Base-by-base conservation (phyloP, 192 early-diverging fungal species). In the Dimargaris verticillata region DNA sequence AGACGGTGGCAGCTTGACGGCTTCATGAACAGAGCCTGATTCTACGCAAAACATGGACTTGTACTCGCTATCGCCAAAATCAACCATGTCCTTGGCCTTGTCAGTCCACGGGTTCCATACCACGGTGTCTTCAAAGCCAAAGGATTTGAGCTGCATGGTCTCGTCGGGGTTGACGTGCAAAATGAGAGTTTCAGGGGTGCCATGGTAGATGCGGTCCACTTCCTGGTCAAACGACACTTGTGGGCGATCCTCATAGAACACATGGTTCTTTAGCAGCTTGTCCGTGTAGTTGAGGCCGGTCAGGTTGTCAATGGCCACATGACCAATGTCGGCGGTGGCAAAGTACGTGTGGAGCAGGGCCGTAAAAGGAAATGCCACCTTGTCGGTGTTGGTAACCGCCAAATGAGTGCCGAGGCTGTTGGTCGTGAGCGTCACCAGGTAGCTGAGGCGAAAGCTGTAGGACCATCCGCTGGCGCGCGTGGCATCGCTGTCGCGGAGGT, bases 101-200 rank as follows among this genome's bases (percentile, higher is more conserved):
- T 88, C 88, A 17, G 77, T 76, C 95, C 95, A 98, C 9, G 92
- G 91, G 63, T 98, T 98, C 95, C 95, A 98, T 29, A 95, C 84
- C 43, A 95, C 88, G 64, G 70, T 62, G 57, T 82, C 79, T 43
- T 61, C 65, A 62, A 76, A 72, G 64, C 73, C 68, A 63, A 70
- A 68, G 29, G 67, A 54, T 57, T 62, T 65, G 47, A 73, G 28
- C 57, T 42, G 26, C 5, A 73, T 54, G 15, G 52, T 46, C 55
- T 67, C 63, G 17, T 48, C 53, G 10, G 45, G 60, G 26, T 10
- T 11, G 20, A 49, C 60, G 14, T 15, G 73, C 44, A 76, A 54
- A 7, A 67, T 33, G 6, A 70, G 59, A 14, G 66, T 58, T 12
- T 72, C 77, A 4, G 72, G 66, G 26, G 88, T 84, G 64, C 87